These are phyloP conservation scores for Vaccinium corymbosum DNA, from an alignment of 148 eudicot genomes.

Conservation along the genomic window DNA sequence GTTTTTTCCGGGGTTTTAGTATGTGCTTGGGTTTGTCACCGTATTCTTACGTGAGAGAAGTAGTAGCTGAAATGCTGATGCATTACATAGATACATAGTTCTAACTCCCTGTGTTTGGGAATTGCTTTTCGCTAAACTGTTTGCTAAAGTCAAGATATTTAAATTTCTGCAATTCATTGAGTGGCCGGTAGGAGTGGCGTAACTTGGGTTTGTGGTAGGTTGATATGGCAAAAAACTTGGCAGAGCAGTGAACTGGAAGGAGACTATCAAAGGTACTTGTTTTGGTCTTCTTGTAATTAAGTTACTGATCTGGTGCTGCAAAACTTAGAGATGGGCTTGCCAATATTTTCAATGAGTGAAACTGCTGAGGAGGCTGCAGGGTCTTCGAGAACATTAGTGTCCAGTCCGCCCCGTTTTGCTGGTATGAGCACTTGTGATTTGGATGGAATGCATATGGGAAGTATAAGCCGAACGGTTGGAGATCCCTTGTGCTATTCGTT, in stretches of 20 bases:
- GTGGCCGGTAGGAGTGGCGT: neutral
- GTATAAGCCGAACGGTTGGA: conserved; percentile 15
- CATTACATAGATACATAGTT: neutral
- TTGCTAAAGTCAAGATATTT: neutral
- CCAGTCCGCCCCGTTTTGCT: conserved; percentile 19
- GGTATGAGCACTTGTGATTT: conserved; percentile 33
- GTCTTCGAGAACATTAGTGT: conserved; percentile 26
- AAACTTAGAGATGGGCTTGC: conserved; percentile 58
- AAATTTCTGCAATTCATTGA: neutral
- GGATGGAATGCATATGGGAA: conserved; percentile 29
- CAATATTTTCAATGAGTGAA: conserved; percentile 47
- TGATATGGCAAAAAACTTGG: neutral
- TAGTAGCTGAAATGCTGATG: conserved; percentile 20
- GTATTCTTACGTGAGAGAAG: neutral
- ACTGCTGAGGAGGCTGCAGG: conserved; percentile 29
- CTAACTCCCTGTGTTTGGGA: conserved; percentile 3
- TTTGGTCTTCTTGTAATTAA: conserved; percentile 9
- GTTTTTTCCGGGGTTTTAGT: conserved; percentile 22
- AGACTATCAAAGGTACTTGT: neutral
- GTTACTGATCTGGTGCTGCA: conserved; percentile 3
- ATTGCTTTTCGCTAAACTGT: conserved; percentile 8
- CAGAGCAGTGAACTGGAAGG: neutral
- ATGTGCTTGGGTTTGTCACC: conserved; percentile 16
- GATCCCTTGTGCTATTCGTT: conserved; percentile 30
- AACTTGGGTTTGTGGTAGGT: neutral